Conservation (phyloP, 1,284 basidiomycete genomes). For the Xerocomus minutiporus region DNA sequence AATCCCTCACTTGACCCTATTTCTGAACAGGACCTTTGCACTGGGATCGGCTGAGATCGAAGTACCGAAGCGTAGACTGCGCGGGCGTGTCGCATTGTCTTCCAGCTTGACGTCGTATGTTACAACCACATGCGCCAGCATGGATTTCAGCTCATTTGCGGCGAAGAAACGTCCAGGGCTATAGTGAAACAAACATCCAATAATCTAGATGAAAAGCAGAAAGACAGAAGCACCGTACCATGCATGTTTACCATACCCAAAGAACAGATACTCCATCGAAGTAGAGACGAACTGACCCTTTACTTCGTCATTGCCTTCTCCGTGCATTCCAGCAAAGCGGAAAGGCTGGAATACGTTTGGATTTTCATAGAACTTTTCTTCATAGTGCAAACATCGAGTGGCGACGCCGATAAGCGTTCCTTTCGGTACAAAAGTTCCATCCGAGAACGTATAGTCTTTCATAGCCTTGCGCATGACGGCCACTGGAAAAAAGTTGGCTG, state of each 20-base stretch:
- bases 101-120: conserved; percentile 32
- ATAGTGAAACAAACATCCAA: neutral
- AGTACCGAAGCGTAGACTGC: neutral
- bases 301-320: conserved; percentile 4
- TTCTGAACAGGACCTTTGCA: neutral
- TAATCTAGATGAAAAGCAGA: neutral
- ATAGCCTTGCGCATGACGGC: conserved; percentile 32
- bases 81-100: conserved; percentile 11
- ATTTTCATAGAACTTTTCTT: conserved; percentile 24
- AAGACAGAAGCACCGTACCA: conserved; percentile 11
- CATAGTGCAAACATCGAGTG: conserved; percentile 21
- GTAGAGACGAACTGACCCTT: conserved; percentile 12
- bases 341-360: conserved; percentile 32
- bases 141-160: conserved; percentile 25
- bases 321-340: conserved; percentile 26
- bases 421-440: conserved; percentile 40
- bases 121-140: conserved; percentile 30
- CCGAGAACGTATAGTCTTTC: conserved; percentile 38
- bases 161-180: conserved; percentile 17
- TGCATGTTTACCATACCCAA: conserved; percentile 18
- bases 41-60: neutral
- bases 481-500: neutral
- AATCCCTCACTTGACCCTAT: neutral
- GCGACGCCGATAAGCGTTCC: conserved; percentile 31
- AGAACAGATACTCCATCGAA: conserved; percentile 14